These are phyloP conservation scores for Penicillium desertorum DNA, from an alignment of 495 filamentous ascomycete species.

Conservation along the genomic window DNA sequence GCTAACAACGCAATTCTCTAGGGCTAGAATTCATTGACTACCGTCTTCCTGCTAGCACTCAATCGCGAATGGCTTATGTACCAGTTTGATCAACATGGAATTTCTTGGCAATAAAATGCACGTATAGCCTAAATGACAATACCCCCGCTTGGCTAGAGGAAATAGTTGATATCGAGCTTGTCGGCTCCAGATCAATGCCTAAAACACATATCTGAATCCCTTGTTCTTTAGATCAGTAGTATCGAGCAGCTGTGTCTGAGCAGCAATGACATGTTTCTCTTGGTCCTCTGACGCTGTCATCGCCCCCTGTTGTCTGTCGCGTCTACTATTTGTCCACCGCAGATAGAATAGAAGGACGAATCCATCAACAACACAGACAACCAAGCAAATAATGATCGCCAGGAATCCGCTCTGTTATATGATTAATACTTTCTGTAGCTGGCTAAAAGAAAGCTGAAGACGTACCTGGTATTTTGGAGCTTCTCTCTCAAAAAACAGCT, in stretches of 20 bases:
- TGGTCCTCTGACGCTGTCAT: background rate
- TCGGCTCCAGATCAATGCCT: background rate
- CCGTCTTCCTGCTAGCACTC: too few relatives aligned
- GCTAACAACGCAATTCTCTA: too few relatives aligned
- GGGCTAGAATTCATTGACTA: too few relatives aligned
- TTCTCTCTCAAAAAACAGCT: slow-evolving; percentile 27
- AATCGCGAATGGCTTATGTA: too few relatives aligned
- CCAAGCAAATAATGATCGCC: slow-evolving; percentile 24
- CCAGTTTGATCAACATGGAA: too few relatives aligned
- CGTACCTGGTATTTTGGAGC: slow-evolving; percentile 29
- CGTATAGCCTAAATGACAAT: too few relatives aligned
- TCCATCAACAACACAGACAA: slow-evolving; percentile 16
- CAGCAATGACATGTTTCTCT: slow-evolving; percentile 1
- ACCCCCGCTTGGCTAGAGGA: too few relatives aligned
- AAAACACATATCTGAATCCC: slow-evolving; percentile 4
- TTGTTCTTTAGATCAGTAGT: slow-evolving; percentile 20
- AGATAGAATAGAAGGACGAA: slow-evolving; percentile 21
- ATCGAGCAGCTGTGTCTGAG: slow-evolving; percentile 3
- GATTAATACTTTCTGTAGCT: background rate
- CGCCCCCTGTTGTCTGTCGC: slow-evolving; percentile 6
- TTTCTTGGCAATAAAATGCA: too few relatives aligned
- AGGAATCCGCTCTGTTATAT: slow-evolving; percentile 21
- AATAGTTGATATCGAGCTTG: too few relatives aligned
- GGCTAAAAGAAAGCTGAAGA: too few relatives aligned
- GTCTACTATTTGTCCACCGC: slow-evolving; percentile 16